phyloP scores from a whole-genome alignment of 2,329 filamentous ascomycete species.

The Cladorrhinum sp. region DNA sequence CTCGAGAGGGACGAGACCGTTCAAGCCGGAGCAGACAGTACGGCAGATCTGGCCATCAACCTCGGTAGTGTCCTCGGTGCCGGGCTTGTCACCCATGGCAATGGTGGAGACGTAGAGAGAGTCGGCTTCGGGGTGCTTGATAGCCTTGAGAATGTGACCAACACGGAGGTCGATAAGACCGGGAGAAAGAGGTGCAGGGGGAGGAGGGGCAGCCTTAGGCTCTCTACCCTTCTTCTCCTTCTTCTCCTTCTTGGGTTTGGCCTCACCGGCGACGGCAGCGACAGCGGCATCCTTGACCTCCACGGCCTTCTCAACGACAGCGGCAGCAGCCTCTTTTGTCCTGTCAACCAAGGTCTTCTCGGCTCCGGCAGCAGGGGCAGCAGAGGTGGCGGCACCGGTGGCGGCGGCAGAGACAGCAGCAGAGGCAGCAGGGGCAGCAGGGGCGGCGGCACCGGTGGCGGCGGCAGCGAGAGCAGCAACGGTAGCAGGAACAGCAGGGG shows the following conservation, averaged over 20 bases:
- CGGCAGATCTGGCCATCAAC: slow-evolving; percentile 88
- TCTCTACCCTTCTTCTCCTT: slow-evolving; percentile 92
- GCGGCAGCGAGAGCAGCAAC: slow-evolving; percentile 47
- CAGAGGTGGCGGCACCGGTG: slow-evolving; percentile 43
- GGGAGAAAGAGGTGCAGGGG: slow-evolving; percentile 78
- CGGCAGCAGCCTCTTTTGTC: slow-evolving; percentile 56
- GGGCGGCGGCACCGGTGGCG: slow-evolving; percentile 59
- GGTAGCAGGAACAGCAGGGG: slow-evolving; percentile 40
- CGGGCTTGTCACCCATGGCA: slow-evolving; percentile 83
- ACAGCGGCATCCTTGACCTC: slow-evolving; percentile 49
- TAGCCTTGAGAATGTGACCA: slow-evolving; percentile 93
- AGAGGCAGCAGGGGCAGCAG: slow-evolving; percentile 44
- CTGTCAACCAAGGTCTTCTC: slow-evolving; percentile 55
- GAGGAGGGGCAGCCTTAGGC: slow-evolving; percentile 69
- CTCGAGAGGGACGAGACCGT: slow-evolving; percentile 85
- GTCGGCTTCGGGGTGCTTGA: slow-evolving; percentile 95
- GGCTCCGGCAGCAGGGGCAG: slow-evolving; percentile 41
- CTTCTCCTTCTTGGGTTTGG: slow-evolving; percentile 74
- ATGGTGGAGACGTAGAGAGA: slow-evolving; percentile 94
- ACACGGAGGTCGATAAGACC: slow-evolving; percentile 90
- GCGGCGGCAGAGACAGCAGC: slow-evolving; percentile 42
- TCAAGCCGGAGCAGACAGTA: slow-evolving; percentile 95
- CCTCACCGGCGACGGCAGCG: slow-evolving; percentile 36
- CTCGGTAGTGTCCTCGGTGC: slow-evolving; percentile 84
- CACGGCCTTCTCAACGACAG: slow-evolving; percentile 48